Evolutionary conservation across 169 alveolate species (phyloP).

Genomic region (Plasmodium yoelii): DNA sequence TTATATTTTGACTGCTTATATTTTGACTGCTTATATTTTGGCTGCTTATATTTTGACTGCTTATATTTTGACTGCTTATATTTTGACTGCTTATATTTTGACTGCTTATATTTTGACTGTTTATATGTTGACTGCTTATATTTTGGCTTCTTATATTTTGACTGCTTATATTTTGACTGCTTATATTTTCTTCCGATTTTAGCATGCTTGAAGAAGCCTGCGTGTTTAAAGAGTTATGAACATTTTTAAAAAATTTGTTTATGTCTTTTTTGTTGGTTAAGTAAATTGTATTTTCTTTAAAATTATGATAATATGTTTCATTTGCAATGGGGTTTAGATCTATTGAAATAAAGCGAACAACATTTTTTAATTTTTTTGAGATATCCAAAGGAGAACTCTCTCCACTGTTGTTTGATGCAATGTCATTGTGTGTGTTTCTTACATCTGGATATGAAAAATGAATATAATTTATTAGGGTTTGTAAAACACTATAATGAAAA

Average conservation of each 20-base stretch:
- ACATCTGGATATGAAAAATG: neutral
- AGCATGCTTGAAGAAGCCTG: neutral
- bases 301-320: constrained; percentile 56
- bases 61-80: too few species aligned
- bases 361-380: neutral
- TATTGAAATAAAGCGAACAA: constrained; percentile 46
- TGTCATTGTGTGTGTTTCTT: neutral
- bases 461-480: constrained; percentile 37
- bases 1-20: too few species aligned
- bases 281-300: constrained; percentile 27
- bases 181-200: too few species aligned
- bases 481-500: constrained; percentile 57
- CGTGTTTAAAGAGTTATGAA: neutral
- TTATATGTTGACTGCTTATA: too few species aligned
- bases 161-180: too few species aligned
- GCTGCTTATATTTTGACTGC: too few species aligned
- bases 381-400: neutral
- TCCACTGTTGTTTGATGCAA: neutral
- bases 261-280: constrained; percentile 36
- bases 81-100: too few species aligned
- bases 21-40: too few species aligned
- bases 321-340: constrained; percentile 53
- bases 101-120: too few species aligned
- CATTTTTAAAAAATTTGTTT: constrained; percentile 24
- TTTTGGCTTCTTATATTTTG: too few species aligned